A percentile compares a stretch with the other conserved stretches of the same genome.
Evolutionary conservation across 331 rosid species (phyloP).

Genomic region (Malus hybrid): DNA sequence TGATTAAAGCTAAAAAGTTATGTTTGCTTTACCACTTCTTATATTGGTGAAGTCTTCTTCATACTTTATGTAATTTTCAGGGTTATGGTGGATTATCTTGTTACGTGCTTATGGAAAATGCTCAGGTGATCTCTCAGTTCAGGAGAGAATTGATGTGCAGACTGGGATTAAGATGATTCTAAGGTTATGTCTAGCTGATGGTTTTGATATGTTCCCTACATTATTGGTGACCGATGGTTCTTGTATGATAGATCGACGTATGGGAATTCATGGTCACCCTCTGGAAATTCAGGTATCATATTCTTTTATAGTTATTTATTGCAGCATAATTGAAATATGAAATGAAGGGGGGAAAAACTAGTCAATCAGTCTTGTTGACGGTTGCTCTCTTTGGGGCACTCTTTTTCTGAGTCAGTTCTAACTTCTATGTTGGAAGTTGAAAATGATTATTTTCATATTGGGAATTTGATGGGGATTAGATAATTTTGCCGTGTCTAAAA

Average conservation of each 20-base stretch:
- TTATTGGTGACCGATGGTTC: slow-evolving; percentile 77
- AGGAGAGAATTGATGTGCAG: slow-evolving; percentile 90
- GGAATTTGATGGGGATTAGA: not conserved
- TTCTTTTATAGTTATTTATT: not conserved
- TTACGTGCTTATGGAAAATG: slow-evolving; percentile 83
- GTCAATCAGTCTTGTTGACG: not conserved
- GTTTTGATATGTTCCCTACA: slow-evolving; percentile 93
- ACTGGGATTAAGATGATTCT: slow-evolving; percentile 86
- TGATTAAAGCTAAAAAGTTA: not conserved
- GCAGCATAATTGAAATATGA: not conserved
- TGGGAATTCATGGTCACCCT: slow-evolving; percentile 96
- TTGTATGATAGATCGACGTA: slow-evolving; percentile 91
- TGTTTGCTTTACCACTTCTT: slow-evolving; percentile 5
- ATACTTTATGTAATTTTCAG: slow-evolving; percentile 26
- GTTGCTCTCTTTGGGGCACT: not conserved
- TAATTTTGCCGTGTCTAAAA: not conserved
- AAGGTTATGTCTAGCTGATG: slow-evolving; percentile 79
- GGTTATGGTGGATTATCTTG: slow-evolving; percentile 89
- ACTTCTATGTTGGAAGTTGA: not conserved
- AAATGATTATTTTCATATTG: not conserved
- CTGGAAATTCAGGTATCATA: slow-evolving; percentile 66
- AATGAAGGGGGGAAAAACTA: not conserved
- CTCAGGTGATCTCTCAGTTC: slow-evolving; percentile 73
- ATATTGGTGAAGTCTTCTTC: slow-evolving; percentile 14
- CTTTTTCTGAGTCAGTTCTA: not conserved